Evolutionary conservation across 176 grass and related monocot genomes (phyloP), one percentile per base, ranked within the genome.

Genomic region (Zea mays): DNA sequence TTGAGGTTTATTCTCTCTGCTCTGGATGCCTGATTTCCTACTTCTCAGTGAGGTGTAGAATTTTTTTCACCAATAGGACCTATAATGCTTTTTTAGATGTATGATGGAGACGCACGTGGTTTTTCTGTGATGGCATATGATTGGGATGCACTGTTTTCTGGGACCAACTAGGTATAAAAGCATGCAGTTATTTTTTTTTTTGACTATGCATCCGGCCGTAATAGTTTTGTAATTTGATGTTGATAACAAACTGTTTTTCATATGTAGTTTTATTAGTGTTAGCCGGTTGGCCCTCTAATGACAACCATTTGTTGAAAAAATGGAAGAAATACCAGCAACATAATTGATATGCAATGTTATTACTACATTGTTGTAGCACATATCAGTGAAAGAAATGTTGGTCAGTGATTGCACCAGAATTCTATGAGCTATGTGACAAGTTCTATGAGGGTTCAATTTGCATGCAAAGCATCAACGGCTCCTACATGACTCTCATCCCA

Each of bases 81-180:
- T 8, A 45, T 80, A 61, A 61, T 65, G 4, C 4, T 71, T 87
- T 78, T 68, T 27, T 27, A 52, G 60, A 66, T 73, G 11, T 38
- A 8, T 51, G 33, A 61, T 12, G 10, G 33, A 72, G 33, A 34
- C 41, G 10, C 51, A 61, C 66, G 40, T 72, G n/a, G 58, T 13
- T 87, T 82, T 78, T 5, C 27, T 77, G 27, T 76, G 27, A 14
- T 78, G n/a, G 13, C 85, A 67, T 82, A 16, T 51, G 74, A 73
- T 27, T 27, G 0, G 27, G 27, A 27, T 27, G 27, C 27, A 27
- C 27, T 27, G 27, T 27, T 27, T 27, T 27, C 27, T 27, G 27
- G 27, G 27, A 27, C 27, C 27, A 27, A 27, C 27, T 27, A 27
- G 27, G 27, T 27, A 27, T 27, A 27, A 27, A 27, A 27, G 27